These are phyloP conservation scores for Periconia sp. DNA, from an alignment of 2,329 filamentous ascomycete genomes.

Conservation along the genomic window DNA sequence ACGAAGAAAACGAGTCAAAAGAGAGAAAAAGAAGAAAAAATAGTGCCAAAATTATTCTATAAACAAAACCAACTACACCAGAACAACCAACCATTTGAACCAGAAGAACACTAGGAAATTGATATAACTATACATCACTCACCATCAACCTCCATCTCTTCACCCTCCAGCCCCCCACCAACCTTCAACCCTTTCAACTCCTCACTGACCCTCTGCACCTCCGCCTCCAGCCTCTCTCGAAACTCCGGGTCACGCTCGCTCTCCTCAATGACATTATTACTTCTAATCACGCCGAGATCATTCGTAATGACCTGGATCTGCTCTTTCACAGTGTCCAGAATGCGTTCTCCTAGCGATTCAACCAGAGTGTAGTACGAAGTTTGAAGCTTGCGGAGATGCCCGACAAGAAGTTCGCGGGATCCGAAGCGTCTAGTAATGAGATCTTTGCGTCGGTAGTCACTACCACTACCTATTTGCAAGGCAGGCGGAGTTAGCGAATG, in stretches of 20 bases:
- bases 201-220: constrained; percentile 7
- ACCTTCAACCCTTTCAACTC: constrained; percentile 8
- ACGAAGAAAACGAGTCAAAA: too few relatives aligned
- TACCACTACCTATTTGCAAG: background rate
- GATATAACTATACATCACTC: too few relatives aligned
- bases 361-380: constrained; percentile 8
- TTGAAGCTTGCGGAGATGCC: constrained; percentile 11
- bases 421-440: constrained; percentile 15
- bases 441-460: constrained; percentile 11
- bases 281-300: constrained; percentile 17
- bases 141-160: too few relatives aligned
- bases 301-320: constrained; percentile 16
- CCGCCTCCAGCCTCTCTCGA: constrained; percentile 8
- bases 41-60: too few relatives aligned
- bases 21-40: too few relatives aligned
- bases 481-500: background rate
- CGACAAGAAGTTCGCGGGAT: constrained; percentile 11
- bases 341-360: constrained; percentile 5
- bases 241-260: constrained; percentile 20
- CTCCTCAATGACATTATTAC: constrained; percentile 22
- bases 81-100: too few relatives aligned
- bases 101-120: too few relatives aligned
- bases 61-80: too few relatives aligned
- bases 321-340: constrained; percentile 6
- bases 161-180: background rate